Conservation (phyloP, 345 rosid species). For the Moricandia moricandioides region DNA sequence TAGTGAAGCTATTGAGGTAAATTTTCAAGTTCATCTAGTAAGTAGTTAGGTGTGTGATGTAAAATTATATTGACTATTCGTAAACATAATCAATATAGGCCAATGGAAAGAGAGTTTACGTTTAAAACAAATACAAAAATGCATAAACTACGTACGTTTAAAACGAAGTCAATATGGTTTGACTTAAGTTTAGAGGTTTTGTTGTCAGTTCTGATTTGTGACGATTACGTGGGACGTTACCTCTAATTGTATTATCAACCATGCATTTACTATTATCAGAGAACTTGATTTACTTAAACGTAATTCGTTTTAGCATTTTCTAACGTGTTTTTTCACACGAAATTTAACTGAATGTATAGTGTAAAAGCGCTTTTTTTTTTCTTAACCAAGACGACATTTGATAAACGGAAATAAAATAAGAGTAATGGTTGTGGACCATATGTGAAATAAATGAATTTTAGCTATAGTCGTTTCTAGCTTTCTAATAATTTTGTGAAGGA, state of each 20-base stretch:
- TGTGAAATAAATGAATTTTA: not conserved
- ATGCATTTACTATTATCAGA: not conserved
- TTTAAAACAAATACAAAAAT: not conserved
- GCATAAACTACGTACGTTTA: not conserved
- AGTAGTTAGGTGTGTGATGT: not conserved
- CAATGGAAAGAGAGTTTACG: not conserved
- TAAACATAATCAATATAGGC: not conserved
- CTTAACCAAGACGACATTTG: not conserved
- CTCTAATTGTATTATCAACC: not conserved
- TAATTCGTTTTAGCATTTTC: not conserved
- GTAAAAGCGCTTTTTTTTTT: not conserved
- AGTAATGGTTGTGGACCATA: not conserved
- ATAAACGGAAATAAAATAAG: not conserved
- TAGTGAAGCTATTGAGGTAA: not conserved
- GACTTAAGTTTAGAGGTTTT: not conserved
- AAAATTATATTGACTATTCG: not conserved
- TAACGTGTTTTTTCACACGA: not conserved
- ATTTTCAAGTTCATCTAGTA: slow-evolving; percentile 13
- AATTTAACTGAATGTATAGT: not conserved
- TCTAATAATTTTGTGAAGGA: not conserved
- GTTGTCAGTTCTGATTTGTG: not conserved
- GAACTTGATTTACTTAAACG: not conserved
- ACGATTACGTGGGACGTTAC: not conserved
- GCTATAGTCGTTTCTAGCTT: not conserved
- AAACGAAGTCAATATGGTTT: not conserved